These are phyloP conservation scores for Pythium oligandrum DNA, from an alignment of 352 stramenopile genomes.

Conservation along the genomic window DNA sequence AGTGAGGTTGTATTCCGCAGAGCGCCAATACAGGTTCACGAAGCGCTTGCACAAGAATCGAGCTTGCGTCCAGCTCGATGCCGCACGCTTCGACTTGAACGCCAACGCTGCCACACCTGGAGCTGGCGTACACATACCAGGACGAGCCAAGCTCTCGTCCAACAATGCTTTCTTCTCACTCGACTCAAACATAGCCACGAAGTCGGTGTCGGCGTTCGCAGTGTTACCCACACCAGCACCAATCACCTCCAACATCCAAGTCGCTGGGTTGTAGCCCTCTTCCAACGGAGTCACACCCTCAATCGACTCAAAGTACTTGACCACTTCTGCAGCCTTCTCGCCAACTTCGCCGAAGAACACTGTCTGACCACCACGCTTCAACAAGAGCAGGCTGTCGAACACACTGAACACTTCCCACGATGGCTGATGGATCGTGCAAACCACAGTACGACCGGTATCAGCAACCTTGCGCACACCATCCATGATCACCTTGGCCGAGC, in stretches of 20 bases:
- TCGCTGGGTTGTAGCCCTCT: slow-evolving; percentile 35
- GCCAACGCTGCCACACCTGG: too few relatives aligned
- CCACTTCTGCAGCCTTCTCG: slow-evolving; percentile 15
- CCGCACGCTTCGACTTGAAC: not conserved
- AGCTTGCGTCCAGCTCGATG: not conserved
- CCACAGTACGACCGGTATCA: slow-evolving; percentile 20
- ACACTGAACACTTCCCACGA: slow-evolving; percentile 21
- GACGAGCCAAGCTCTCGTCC: not conserved
- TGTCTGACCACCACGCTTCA: slow-evolving; percentile 19
- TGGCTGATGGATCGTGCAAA: slow-evolving; percentile 26
- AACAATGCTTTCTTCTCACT: slow-evolving; percentile 3
- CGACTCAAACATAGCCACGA: slow-evolving; percentile 8
- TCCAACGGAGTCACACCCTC: slow-evolving; percentile 27
- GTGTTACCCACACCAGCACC: slow-evolving; percentile 34
- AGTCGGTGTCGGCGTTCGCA: slow-evolving; percentile 3
- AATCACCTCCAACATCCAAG: slow-evolving; percentile 23
- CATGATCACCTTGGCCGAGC: slow-evolving; percentile 73
- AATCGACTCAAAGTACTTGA: slow-evolving; percentile 52
- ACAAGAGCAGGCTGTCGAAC: slow-evolving; percentile 21
- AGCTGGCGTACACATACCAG: too few relatives aligned
- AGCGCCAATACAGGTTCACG: slow-evolving; percentile 15
- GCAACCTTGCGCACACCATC: slow-evolving; percentile 80
- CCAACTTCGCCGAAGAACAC: slow-evolving; percentile 20
- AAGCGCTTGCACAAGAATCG: slow-evolving; percentile 7
- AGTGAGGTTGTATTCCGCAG: slow-evolving; percentile 56